Evolutionary conservation across 2,329 filamentous ascomycete genomes (phyloP).

Genomic region (Colletotrichum chlorophyti): DNA sequence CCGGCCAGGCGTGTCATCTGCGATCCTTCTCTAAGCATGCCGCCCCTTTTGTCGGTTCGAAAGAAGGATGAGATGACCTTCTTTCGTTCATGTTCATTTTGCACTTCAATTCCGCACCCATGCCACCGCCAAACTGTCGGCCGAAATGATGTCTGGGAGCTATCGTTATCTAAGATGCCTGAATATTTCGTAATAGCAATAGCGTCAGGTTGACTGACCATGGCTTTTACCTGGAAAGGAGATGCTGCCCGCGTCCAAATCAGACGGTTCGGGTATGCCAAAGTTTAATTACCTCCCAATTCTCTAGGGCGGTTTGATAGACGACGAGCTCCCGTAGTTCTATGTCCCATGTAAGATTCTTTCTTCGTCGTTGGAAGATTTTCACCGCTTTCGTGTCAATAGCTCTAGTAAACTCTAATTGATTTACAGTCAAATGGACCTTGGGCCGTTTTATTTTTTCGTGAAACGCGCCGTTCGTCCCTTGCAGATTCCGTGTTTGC

Average conservation of each 20-base stretch:
- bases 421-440: neutral
- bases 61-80: neutral
- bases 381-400: neutral
- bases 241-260: slow-evolving; percentile 1
- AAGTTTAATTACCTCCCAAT: slow-evolving; percentile 9
- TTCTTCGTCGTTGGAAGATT: too few relatives aligned
- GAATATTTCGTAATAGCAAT: slow-evolving; percentile 15
- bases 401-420: slow-evolving; percentile 8
- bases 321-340: neutral
- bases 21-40: too few relatives aligned
- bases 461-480: neutral
- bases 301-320: neutral
- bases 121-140: slow-evolving; percentile 15
- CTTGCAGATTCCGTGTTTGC: neutral
- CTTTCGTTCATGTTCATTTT: neutral
- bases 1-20: too few relatives aligned
- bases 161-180: slow-evolving; percentile 15
- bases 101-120: slow-evolving; percentile 13
- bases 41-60: too few relatives aligned
- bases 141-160: slow-evolving; percentile 6
- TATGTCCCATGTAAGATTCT: too few relatives aligned
- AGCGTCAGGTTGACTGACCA: slow-evolving; percentile 23
- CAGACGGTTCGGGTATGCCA: neutral
- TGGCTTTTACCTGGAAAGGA: slow-evolving; percentile 12
- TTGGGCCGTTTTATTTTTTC: neutral